Evolutionary conservation across 805 yeast genomes (phyloP).

Genomic region (Saturnispora hagleri): DNA sequence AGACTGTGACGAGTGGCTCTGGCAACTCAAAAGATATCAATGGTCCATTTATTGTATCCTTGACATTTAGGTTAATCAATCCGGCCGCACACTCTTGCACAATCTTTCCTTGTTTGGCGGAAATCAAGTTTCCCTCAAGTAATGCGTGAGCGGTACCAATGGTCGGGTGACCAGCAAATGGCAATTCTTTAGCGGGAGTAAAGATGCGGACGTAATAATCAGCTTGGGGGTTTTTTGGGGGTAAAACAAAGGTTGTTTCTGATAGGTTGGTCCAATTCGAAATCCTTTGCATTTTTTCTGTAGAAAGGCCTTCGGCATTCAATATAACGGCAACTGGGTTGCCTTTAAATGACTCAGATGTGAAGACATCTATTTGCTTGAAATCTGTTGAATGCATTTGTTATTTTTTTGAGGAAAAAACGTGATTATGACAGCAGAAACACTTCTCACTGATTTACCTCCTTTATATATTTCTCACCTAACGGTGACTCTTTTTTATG

Average conservation of each 20-base stretch:
- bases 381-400: not conserved
- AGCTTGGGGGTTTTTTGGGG: conserved; percentile 30
- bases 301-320: conserved; percentile 31
- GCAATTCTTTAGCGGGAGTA: conserved; percentile 38
- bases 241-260: conserved; percentile 45
- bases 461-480: too few species aligned
- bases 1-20: not conserved
- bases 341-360: conserved; percentile 32
- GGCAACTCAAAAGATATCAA: conserved; percentile 5
- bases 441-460: too few species aligned
- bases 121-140: conserved; percentile 23
- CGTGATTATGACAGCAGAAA: too few species aligned
- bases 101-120: conserved; percentile 18
- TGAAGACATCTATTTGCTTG: conserved; percentile 36
- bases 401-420: too few species aligned
- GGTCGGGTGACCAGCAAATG: conserved; percentile 62
- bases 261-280: conserved; percentile 56
- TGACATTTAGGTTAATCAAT: conserved; percentile 10
- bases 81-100: conserved; percentile 41
- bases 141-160: conserved; percentile 42
- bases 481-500: too few species aligned
- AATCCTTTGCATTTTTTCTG: conserved; percentile 36
- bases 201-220: conserved; percentile 45
- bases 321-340: conserved; percentile 49
- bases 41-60: not conserved